Evolutionary conservation across 306 rosid species (phyloP).

Genomic region (Vachellia collinsii): DNA sequence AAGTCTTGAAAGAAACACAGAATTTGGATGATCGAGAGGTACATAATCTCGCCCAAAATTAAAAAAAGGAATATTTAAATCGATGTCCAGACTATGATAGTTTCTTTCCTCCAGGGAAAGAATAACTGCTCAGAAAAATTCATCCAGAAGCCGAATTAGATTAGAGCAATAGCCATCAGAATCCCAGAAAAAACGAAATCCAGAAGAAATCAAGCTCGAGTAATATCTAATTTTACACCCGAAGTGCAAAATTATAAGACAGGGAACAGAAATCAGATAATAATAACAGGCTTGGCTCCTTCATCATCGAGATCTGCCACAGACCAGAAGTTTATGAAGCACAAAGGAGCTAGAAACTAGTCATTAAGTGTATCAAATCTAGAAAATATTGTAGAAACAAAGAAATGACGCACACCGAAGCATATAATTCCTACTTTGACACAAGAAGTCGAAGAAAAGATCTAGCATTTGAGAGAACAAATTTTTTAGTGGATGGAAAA

Average conservation of each 20-base stretch:
- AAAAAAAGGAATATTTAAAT: neutral
- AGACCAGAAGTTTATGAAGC: slow-evolving; percentile 10
- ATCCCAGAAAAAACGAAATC: slow-evolving; percentile 2
- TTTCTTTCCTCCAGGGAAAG: neutral
- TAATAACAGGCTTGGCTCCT: slow-evolving; percentile 27
- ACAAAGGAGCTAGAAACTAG: neutral
- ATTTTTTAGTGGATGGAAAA: neutral
- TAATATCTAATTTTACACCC: slow-evolving; percentile 10
- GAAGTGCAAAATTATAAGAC: slow-evolving; percentile 15
- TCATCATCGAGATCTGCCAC: slow-evolving; percentile 51
- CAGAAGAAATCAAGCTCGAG: neutral
- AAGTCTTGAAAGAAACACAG: neutral
- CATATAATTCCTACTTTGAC: slow-evolving; percentile 26
- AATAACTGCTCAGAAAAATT: slow-evolving; percentile 21
- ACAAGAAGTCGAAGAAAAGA: slow-evolving; percentile 28
- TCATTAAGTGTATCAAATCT: slow-evolving; percentile 20
- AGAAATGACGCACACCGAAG: slow-evolving; percentile 21
- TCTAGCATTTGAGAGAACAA: slow-evolving; percentile 39
- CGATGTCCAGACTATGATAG: neutral
- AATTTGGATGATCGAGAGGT: slow-evolving; percentile 10
- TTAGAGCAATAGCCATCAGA: slow-evolving; percentile 1
- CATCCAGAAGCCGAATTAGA: slow-evolving; percentile 17
- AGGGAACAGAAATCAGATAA: slow-evolving; percentile 26
- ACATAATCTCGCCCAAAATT: neutral
- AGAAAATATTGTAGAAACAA: neutral